Percentiles rank a stretch among this genome's conserved stretches.
Conservation (phyloP, 495 filamentous ascomycete genomes). For the Tuber aestivum region DNA sequence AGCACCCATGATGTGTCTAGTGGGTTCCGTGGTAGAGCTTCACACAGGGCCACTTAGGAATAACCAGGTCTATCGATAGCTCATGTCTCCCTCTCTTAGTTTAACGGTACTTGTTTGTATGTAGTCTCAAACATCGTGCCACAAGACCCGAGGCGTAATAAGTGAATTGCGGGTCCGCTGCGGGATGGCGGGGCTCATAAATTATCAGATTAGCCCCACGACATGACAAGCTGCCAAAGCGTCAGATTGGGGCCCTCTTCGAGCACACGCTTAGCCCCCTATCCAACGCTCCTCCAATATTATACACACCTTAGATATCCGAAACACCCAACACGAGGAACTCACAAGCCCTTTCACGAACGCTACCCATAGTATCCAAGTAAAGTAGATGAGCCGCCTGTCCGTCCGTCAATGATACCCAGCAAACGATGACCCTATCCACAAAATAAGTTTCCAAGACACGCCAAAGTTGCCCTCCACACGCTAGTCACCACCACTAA, state of each 20-base stretch:
- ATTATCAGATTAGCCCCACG: not conserved
- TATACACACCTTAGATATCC: not conserved
- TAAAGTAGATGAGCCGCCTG: not conserved
- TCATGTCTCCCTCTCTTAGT: not conserved
- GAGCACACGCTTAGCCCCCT: not conserved
- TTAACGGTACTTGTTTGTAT: not conserved
- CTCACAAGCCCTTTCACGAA: not conserved
- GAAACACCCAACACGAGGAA: not conserved
- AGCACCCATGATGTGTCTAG: not conserved
- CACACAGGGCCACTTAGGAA: not conserved
- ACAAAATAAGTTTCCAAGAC: not conserved
- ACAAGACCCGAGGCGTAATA: not conserved
- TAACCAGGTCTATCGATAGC: not conserved
- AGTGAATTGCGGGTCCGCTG: not conserved
- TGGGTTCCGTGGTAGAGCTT: not conserved
- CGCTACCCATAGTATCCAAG: not conserved
- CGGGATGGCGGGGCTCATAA: not conserved
- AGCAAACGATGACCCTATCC: not conserved
- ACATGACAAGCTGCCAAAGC: not conserved
- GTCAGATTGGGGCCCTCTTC: not conserved
- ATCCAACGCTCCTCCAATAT: not conserved
- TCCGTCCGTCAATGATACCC: not conserved
- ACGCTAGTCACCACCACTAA: not conserved
- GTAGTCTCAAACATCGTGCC: not conserved
- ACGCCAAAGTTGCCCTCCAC: not conserved